Conservation (phyloP, 495 filamentous ascomycete species). For the Aspergillus avenaceus region DNA sequence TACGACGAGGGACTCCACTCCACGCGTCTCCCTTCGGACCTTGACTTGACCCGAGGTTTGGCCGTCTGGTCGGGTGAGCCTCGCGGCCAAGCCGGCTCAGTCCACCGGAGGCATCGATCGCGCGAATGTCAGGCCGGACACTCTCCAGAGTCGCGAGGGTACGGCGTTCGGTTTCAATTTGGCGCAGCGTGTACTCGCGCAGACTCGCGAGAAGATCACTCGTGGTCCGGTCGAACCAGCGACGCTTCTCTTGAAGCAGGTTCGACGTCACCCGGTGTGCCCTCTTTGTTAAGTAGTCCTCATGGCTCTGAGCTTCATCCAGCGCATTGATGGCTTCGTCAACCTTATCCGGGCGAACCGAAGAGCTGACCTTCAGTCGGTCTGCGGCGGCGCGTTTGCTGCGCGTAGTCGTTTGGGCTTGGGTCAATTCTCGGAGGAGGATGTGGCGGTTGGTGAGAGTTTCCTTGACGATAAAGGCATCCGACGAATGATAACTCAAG, state of each 20-base stretch:
- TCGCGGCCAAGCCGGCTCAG: conserved; percentile 86
- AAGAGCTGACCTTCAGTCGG: conserved; percentile 76
- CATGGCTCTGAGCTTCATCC: conserved; percentile 77
- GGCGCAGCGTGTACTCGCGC: conserved; percentile 86
- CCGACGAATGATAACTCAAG: conserved; percentile 89
- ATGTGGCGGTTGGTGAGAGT: conserved; percentile 98
- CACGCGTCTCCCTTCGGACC: conserved; percentile 95
- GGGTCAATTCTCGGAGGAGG: conserved; percentile 86
- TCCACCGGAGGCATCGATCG: conserved; percentile 86
- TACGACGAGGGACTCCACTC: conserved; percentile 86
- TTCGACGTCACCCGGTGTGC: conserved; percentile 84
- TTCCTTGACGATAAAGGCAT: conserved; percentile 98
- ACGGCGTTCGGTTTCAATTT: conserved; percentile 93
- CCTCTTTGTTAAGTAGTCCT: conserved; percentile 74
- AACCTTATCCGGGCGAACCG: conserved; percentile 86
- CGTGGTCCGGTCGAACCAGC: conserved; percentile 86
- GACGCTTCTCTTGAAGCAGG: conserved; percentile 80
- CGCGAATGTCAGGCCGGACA: conserved; percentile 86
- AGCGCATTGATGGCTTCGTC: conserved; percentile 89
- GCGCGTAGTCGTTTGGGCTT: conserved; percentile 76
- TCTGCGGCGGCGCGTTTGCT: conserved; percentile 81
- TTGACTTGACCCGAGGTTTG: conserved; percentile 79
- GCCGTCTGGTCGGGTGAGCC: conserved; percentile 70
- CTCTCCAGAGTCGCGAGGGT: conserved; percentile 88
- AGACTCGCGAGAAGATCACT: conserved; percentile 74